A percentile compares a stretch with the other conserved stretches of the same genome.
These are phyloP conservation scores for Ogataea sp. DNA, from an alignment of 805 yeast genomes.

Conservation along the genomic window DNA sequence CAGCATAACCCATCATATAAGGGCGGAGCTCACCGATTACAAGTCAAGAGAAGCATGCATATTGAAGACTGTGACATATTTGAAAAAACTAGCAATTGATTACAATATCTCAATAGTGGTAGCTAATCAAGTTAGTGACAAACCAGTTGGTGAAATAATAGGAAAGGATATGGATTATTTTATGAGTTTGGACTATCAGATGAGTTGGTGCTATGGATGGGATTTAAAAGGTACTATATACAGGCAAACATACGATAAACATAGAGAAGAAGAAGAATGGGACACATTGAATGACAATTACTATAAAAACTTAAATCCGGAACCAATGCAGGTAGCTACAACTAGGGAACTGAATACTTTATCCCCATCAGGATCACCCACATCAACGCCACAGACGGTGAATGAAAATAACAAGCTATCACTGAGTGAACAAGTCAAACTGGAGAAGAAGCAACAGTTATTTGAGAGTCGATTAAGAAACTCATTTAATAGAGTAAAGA, in stretches of 20 bases:
- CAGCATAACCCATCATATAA: conserved; percentile 74
- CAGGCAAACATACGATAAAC: conserved; percentile 16
- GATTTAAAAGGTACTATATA: conserved; percentile 28
- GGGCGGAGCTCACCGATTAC: conserved; percentile 47
- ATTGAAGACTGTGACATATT: conserved; percentile 33
- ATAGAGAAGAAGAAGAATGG: conserved; percentile 5
- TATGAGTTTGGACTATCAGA: conserved; percentile 50
- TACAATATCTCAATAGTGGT: conserved; percentile 54
- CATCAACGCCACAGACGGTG: background rate
- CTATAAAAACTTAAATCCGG: conserved; percentile 9
- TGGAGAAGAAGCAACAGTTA: conserved; percentile 17
- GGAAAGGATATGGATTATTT: conserved; percentile 25
- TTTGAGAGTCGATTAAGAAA: conserved; percentile 25
- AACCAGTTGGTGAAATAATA: conserved; percentile 29
- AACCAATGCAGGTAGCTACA: too few species aligned
- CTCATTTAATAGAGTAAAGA: conserved; percentile 21
- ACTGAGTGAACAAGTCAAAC: conserved; percentile 15
- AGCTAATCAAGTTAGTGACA: conserved; percentile 76
- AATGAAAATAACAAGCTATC: conserved; percentile 4
- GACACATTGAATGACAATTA: conserved; percentile 13
- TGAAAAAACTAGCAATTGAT: conserved; percentile 40
- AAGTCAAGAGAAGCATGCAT: conserved; percentile 35
- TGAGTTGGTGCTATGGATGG: conserved; percentile 77
- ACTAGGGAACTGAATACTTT: too few species aligned
- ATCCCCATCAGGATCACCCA: too few species aligned